Conservation (phyloP, 1,284 basidiomycete genomes). For the Naganishia sp. region DNA sequence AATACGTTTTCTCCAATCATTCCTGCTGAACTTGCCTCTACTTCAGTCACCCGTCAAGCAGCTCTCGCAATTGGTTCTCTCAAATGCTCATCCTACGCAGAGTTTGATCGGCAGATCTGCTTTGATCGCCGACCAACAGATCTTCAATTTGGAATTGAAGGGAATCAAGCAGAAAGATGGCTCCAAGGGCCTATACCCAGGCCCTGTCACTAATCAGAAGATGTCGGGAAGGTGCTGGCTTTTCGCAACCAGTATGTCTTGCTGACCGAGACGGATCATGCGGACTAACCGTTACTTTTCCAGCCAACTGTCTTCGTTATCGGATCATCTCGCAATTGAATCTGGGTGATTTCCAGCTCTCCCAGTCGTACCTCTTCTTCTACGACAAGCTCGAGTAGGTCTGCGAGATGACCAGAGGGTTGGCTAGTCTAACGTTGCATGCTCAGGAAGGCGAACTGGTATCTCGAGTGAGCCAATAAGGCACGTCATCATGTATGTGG, state of each 20-base stretch:
- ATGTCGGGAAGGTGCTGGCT: slow-evolving; percentile 87
- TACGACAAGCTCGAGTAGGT: slow-evolving; percentile 80
- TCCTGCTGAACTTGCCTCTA: not conserved
- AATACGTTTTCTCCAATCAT: not conserved
- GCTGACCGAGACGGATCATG: not conserved
- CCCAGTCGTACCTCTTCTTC: slow-evolving; percentile 86
- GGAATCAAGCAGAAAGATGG: slow-evolving; percentile 59
- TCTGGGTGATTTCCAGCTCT: slow-evolving; percentile 82
- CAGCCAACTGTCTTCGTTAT: slow-evolving; percentile 74
- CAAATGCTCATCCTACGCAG: slow-evolving; percentile 68
- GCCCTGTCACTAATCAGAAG: slow-evolving; percentile 84
- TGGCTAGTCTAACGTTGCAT: not conserved
- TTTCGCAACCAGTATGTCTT: slow-evolving; percentile 70
- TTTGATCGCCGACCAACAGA: slow-evolving; percentile 67
- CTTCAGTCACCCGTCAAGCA: slow-evolving; percentile 62
- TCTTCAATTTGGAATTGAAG: slow-evolving; percentile 76
- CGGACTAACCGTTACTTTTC: slow-evolving; percentile 36
- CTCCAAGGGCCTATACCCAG: slow-evolving; percentile 54
- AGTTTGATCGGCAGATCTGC: slow-evolving; percentile 69
- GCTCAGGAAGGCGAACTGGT: slow-evolving; percentile 78
- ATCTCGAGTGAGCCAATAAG: slow-evolving; percentile 64
- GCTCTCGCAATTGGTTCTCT: slow-evolving; percentile 77
- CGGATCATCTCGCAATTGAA: slow-evolving; percentile 81
- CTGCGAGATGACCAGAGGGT: too few relatives aligned
- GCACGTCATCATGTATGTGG: not conserved